These are phyloP conservation scores for Cryptococcus hybrid DNA, from an alignment of 1,284 basidiomycete species.

Conservation along the genomic window DNA sequence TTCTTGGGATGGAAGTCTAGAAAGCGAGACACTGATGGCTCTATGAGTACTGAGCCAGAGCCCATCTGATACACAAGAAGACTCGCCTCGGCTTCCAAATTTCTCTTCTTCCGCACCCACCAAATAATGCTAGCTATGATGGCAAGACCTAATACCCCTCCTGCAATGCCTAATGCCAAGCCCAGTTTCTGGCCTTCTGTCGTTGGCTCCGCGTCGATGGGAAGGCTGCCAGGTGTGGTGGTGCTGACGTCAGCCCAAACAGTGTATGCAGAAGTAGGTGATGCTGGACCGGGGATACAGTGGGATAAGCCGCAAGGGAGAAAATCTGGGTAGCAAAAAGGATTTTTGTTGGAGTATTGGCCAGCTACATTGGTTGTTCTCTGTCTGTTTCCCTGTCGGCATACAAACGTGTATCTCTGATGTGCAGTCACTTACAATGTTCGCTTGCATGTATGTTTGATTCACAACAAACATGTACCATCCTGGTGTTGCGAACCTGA, in stretches of 20 bases:
- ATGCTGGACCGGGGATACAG: constrained; percentile 10
- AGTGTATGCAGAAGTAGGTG: constrained; percentile 30
- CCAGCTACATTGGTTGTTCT: constrained; percentile 29
- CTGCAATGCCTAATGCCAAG: constrained; percentile 33
- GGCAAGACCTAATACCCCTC: constrained; percentile 27
- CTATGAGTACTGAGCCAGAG: not conserved
- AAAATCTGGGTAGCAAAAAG: constrained; percentile 44
- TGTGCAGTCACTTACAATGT: constrained; percentile 27
- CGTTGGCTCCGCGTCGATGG: constrained; percentile 20
- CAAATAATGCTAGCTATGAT: constrained; percentile 23
- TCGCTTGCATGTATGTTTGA: constrained; percentile 44
- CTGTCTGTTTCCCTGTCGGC: constrained; percentile 10
- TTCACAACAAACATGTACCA: constrained; percentile 49
- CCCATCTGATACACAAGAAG: not conserved
- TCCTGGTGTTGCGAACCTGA: constrained; percentile 37
- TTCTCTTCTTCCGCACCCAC: constrained; percentile 28
- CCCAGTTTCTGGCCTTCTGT: constrained; percentile 21
- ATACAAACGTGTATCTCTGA: not conserved
- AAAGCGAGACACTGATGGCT: constrained; percentile 34
- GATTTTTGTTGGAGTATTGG: constrained; percentile 30
- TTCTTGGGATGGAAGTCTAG: constrained; percentile 33
- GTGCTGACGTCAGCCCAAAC: constrained; percentile 32
- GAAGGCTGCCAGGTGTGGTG: constrained; percentile 23
- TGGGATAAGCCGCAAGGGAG: constrained; percentile 35
- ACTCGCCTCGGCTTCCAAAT: constrained; percentile 34